Base-by-base conservation (phyloP, 1,284 basidiomycete genomes). In the Rhodotorula sp. region DNA sequence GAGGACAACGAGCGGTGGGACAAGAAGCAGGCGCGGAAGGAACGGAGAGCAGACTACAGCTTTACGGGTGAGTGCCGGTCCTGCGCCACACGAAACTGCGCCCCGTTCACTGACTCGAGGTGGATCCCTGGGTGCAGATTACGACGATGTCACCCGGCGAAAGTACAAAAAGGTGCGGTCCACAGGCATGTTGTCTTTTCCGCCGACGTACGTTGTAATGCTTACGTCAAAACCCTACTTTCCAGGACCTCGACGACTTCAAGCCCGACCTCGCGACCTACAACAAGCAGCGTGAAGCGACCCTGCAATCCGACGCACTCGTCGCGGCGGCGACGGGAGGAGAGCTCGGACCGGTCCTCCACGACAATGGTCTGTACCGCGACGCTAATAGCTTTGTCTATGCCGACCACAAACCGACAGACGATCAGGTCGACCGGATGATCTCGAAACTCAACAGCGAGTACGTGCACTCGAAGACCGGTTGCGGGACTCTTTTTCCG, bases 1-100 rank as follows among this genome's bases (percentile, higher is more conserved):
- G 94, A 97, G 83, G 93, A 97, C 82, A 95, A 93, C 78, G 93
- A 97, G 77, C 83, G 87, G 72, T 95, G 95, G 95, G 92, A 95
- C 84, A 90, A 90, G 83, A 93, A 93, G 82, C 81, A 87, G 75
- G 88, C 87, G 50, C 81, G 88, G 76, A 92, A 91, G 80, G 85
- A 85, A 69, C 84, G 90, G 80, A 85, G 89, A 78, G 89, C 87
- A 26, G 90, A 93, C 80, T 90, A 88, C 75, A 88, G 90, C 78
- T 92, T 91, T 77, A 88, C 91, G 77, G 89, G 89, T 88, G 73
- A 31, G 74, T 63, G 12, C 26, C 45, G 50, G 18, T 6, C 26
- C 10, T 7, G 10, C 47, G 38, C 16, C 6, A 2, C 2, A 16
- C 15, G 31, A 34, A 8, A 31, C 34, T 43, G 38, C 38, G 38